These are phyloP conservation scores for Inga leiocalycina DNA, from an alignment of 306 rosid species.

Conservation along the genomic window DNA sequence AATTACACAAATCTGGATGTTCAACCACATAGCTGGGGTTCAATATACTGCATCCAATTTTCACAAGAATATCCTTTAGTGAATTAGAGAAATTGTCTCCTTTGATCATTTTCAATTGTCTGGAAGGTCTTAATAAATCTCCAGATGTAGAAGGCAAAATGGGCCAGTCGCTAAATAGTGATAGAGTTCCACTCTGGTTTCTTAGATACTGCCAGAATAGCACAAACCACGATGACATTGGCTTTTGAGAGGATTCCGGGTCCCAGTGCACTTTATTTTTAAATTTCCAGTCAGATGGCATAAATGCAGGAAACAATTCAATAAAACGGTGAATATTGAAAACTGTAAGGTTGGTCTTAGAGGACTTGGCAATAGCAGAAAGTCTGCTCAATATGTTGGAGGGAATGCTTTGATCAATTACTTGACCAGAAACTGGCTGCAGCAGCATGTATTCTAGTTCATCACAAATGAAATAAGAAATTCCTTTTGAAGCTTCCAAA, in stretches of 20 bases:
- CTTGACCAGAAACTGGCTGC: conserved; percentile 64
- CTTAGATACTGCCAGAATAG: conserved; percentile 82
- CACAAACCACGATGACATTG: conserved; percentile 77
- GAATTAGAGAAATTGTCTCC: conserved; percentile 63
- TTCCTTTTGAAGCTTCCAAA: conserved; percentile 66
- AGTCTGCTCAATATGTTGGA: conserved; percentile 63
- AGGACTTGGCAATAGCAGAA: conserved; percentile 80
- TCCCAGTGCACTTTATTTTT: conserved; percentile 84
- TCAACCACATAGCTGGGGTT: conserved; percentile 63
- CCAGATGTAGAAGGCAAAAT: conserved; percentile 86
- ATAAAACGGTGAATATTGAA: conserved; percentile 66
- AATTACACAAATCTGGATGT: conserved; percentile 70
- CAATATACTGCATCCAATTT: conserved; percentile 82
- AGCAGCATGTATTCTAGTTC: conserved; percentile 76
- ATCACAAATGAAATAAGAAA: conserved; percentile 75
- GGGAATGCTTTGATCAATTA: conserved; percentile 74
- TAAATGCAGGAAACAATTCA: conserved; percentile 68
- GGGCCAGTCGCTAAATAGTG: conserved; percentile 87
- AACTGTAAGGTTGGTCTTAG: conserved; percentile 64
- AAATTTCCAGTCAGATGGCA: conserved; percentile 88
- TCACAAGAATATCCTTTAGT: conserved; percentile 60
- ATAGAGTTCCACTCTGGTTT: conserved; percentile 56
- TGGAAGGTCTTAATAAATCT: conserved; percentile 70
- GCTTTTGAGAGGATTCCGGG: conserved; percentile 68
- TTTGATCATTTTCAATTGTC: conserved; percentile 67